phyloP scores from a whole-genome alignment of 805 yeast genomes.

The Phaffomyces thermotolerans region DNA sequence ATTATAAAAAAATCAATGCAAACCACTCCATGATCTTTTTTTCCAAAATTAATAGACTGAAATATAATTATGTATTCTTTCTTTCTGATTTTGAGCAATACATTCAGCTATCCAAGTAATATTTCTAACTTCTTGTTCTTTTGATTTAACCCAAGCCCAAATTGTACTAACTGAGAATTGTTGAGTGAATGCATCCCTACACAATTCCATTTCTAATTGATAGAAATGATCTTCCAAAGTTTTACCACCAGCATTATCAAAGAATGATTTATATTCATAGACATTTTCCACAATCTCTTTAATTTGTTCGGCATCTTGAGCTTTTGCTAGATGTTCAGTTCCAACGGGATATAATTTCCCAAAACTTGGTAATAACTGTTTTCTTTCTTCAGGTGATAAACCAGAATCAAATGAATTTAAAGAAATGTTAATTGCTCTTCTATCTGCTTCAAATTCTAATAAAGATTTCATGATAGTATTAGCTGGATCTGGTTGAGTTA shows the following conservation, averaged over 20 bases:
- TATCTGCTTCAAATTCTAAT: constrained; percentile 88
- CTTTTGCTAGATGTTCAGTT: constrained; percentile 57
- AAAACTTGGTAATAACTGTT: constrained; percentile 65
- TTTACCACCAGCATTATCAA: constrained; percentile 40
- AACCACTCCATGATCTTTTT: background rate
- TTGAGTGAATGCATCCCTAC: constrained; percentile 91
- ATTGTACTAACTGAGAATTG: constrained; percentile 85
- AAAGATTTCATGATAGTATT: constrained; percentile 72
- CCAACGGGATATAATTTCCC: constrained; percentile 74
- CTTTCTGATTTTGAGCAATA: constrained; percentile 97
- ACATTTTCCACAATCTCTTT: constrained; percentile 55
- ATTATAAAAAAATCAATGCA: background rate
- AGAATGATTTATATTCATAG: constrained; percentile 58
- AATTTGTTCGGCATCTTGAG: constrained; percentile 83
- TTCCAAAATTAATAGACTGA: constrained; percentile 55
- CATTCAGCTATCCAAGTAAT: constrained; percentile 99
- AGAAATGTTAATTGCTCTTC: constrained; percentile 86
- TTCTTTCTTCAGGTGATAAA: constrained; percentile 64
- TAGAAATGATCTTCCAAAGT: constrained; percentile 92
- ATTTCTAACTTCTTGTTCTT: constrained; percentile 94
- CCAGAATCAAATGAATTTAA: constrained; percentile 85
- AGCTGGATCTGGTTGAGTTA: constrained; percentile 65
- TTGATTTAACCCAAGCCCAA: constrained; percentile 95
- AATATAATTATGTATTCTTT: constrained; percentile 84
- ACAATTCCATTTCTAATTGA: constrained; percentile 82